Evolutionary conservation across 148 eudicot species (phyloP), one percentile per base, ranked within the genome.

Genomic region (Fagopyrum homotropicum): DNA sequence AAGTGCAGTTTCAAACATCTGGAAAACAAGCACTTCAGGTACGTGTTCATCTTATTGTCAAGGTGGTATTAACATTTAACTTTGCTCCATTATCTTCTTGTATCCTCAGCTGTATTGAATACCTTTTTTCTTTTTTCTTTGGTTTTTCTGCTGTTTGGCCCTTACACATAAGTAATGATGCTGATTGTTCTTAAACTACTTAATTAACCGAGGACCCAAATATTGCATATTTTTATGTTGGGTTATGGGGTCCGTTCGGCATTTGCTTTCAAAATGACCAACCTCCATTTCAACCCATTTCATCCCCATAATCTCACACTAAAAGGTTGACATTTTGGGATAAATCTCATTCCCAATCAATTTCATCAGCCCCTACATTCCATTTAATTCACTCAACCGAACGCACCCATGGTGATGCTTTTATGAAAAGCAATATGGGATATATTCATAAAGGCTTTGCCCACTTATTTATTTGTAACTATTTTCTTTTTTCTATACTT

Each of bases 11-110:
- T 70, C 98, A 90, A 81, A 90, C 97, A 60, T 90, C 94, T 78
- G 99, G 90, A 71, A 95, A 86, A 82, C 98, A 95, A 86, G 89
- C 90, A 72, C 91, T 95, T 79, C 98, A 92, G 96, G 98, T 92
- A 80, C 35, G n/a, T 73, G 4, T 64, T 11, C 11, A 9, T 64
- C 17, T 16, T 55, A 16, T 22, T 9, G 12, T 64, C 2, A 35
- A 35, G 40, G 40, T 35, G 40, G 40, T 35, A 35, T 35, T 2
- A 35, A 35, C 70, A 68, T 10, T 30, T 11, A 44, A 6, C 4
- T 35, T 68, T 10, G 47, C 4, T 1, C 72, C 6, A 12, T 12
- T 35, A 46, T 68, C 0, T 35, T 44, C n/a, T 22, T 40, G 7
- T 35, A 14, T 35, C 19, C 44, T 68, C 46, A 35, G 6, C 72